phyloP scores from a whole-genome alignment of 1,284 basidiomycete species.

The Ceratobasidium sp. region DNA sequence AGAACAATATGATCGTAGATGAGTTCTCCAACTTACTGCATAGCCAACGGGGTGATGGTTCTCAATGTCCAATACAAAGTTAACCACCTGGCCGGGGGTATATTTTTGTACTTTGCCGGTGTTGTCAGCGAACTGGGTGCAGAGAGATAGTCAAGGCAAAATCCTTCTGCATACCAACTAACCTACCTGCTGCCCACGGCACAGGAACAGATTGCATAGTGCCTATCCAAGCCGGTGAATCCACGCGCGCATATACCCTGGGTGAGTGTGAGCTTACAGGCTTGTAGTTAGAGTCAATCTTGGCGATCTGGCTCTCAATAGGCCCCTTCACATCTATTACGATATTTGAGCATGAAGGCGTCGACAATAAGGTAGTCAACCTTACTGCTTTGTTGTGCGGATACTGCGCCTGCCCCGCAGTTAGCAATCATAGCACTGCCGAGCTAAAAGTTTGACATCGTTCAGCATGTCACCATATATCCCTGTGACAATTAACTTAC shows the following conservation, averaged over 20 bases:
- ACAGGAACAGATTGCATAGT: conserved; percentile 33
- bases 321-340: conserved; percentile 27
- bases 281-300: conserved; percentile 29
- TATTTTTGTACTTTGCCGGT: conserved; percentile 23
- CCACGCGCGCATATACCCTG: neutral
- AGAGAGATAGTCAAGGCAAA: neutral
- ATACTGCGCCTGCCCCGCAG: conserved; percentile 19
- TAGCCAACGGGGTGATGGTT: conserved; percentile 36
- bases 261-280: neutral
- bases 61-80: conserved; percentile 35
- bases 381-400: conserved; percentile 22
- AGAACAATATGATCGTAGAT: neutral
- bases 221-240: neutral
- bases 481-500: neutral
- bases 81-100: conserved; percentile 24
- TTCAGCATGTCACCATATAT: neutral
- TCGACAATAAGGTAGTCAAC: neutral
- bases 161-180: neutral
- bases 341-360: neutral
- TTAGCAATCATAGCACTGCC: conserved; percentile 29
- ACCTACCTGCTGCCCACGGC: conserved; percentile 33
- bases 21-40: conserved; percentile 10
- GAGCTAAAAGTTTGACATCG: conserved; percentile 12
- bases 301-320: conserved; percentile 34
- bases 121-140: conserved; percentile 17